phyloP scores from a whole-genome alignment of 768 basidiomycete species.

The Tylopilus felleus region DNA sequence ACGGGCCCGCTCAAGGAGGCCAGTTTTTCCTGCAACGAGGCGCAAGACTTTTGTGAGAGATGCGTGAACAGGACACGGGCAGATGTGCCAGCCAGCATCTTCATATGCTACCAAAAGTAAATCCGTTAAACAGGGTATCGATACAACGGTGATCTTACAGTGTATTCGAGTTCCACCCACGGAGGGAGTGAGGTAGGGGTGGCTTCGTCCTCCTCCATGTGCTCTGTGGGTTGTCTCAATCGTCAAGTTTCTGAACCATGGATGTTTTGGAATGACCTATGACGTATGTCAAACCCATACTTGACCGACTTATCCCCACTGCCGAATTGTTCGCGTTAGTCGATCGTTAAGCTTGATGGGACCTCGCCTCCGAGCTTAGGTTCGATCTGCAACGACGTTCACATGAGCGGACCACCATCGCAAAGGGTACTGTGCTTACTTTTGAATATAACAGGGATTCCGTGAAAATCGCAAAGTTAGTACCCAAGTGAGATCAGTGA shows the following conservation, averaged over 20 bases:
- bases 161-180: slow-evolving; percentile 94
- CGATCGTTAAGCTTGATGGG: not conserved
- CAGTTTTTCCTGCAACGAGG: slow-evolving; percentile 42
- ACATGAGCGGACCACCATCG: not conserved
- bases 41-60: slow-evolving; percentile 68
- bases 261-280: slow-evolving; percentile 43
- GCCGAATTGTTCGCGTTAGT: not conserved
- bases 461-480: not conserved
- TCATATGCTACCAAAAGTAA: slow-evolving; percentile 66
- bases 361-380: not conserved
- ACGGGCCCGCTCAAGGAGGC: slow-evolving; percentile 9
- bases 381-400: not conserved
- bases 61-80: slow-evolving; percentile 80
- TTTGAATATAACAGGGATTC: not conserved
- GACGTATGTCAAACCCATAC: slow-evolving; percentile 51
- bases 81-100: slow-evolving; percentile 61
- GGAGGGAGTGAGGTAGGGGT: slow-evolving; percentile 66
- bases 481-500: not conserved
- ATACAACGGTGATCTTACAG: slow-evolving; percentile 42
- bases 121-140: not conserved
- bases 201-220: slow-evolving; percentile 93
- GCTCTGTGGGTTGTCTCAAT: slow-evolving; percentile 49
- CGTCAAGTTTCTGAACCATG: not conserved
- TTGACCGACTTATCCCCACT: not conserved
- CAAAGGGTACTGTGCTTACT: not conserved